Evolutionary conservation across 2,329 filamentous ascomycete genomes (phyloP), one percentile per base, ranked within the genome.

Genomic region (Penicillium fuscoglaucum): DNA sequence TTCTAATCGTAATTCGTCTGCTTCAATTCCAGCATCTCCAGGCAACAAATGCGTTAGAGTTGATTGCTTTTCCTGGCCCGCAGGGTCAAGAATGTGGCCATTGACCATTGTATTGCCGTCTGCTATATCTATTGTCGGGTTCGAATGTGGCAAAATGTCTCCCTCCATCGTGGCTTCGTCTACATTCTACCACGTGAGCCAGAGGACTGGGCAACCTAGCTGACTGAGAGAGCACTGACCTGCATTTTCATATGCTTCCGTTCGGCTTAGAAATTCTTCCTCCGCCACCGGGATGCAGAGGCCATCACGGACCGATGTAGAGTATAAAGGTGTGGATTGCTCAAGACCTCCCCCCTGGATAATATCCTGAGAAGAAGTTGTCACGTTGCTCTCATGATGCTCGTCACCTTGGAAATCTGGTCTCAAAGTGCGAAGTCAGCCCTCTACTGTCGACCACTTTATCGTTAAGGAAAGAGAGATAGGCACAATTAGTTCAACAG

Each of bases 211-310:
- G 35, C 35, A 51, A 21, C 48, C 35, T 0, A 51, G 48, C 48
- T 51, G 2, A 51, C 35, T 39, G 19, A 19, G 47, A 50, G 33
- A 51, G 24, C 35, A 51, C 48, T 51, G 26, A 51, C 48, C 48
- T 51, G 5, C 3, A 51, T 51, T 40, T 51, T 51, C 3, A 40
- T 51, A 41, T 41, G 5, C 35, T 51, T 51, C 24, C 31, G 6
- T 51, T 51, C 6, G 24, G 35, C 48, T n/a, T 51, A 41, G 48
- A 51, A 51, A 21, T 41, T 51, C 35, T 51, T 51, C 48, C 35
- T 51, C 48, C 35, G 24, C 48, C 24, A 41, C n/a, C 35, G 35
- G 48, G 48, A 51, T 41, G 1, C 2, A 51, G 35, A 41, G 48
- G 35, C 48, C 0, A 51, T 51, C 24, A 51, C 35, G 17, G 48